A percentile compares a stretch with the other conserved stretches of the same genome.
These are phyloP conservation scores for Pyricularia sp. DNA, from an alignment of 2,329 filamentous ascomycete genomes.

Conservation along the genomic window DNA sequence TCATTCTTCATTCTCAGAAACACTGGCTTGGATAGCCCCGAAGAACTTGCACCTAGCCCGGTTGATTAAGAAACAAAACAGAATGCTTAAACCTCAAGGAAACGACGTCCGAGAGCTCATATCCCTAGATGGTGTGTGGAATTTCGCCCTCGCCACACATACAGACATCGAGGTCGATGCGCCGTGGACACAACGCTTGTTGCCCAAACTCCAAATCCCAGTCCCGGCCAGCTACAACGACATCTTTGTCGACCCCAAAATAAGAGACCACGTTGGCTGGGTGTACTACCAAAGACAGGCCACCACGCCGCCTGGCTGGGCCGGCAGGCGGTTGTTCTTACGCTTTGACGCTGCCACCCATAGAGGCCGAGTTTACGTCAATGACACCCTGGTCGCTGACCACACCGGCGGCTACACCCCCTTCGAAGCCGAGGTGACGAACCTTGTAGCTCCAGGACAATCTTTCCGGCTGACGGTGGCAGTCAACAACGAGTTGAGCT, in stretches of 20 bases:
- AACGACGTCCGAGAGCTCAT: too few species aligned
- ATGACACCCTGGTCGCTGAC: constrained; percentile 15
- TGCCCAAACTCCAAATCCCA: constrained; percentile 12
- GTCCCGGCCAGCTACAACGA: constrained; percentile 18
- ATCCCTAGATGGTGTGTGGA: too few species aligned
- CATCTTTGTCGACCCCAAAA: constrained; percentile 13
- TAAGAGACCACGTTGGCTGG: constrained; percentile 21
- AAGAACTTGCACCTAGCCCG: too few species aligned
- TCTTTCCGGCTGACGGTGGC: constrained; percentile 20
- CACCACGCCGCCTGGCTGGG: constrained; percentile 14
- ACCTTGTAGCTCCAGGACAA: constrained; percentile 12
- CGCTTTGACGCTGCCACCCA: constrained; percentile 20
- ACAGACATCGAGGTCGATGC: constrained; percentile 9
- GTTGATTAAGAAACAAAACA: too few species aligned
- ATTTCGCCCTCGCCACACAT: constrained; percentile 1
- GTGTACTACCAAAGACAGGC: constrained; percentile 20
- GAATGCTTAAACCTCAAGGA: too few species aligned
- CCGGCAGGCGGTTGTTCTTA: constrained; percentile 11
- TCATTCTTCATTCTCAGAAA: too few species aligned
- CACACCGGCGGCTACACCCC: constrained; percentile 19
- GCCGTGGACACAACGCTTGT: constrained; percentile 20
- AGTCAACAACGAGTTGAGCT: constrained; percentile 19
- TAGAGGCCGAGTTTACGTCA: constrained; percentile 17
- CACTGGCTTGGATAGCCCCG: too few species aligned
- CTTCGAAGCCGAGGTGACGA: too few species aligned